phyloP scores from a whole-genome alignment of 2,329 filamentous ascomycete species.

The Paracamarosporium sp. region DNA sequence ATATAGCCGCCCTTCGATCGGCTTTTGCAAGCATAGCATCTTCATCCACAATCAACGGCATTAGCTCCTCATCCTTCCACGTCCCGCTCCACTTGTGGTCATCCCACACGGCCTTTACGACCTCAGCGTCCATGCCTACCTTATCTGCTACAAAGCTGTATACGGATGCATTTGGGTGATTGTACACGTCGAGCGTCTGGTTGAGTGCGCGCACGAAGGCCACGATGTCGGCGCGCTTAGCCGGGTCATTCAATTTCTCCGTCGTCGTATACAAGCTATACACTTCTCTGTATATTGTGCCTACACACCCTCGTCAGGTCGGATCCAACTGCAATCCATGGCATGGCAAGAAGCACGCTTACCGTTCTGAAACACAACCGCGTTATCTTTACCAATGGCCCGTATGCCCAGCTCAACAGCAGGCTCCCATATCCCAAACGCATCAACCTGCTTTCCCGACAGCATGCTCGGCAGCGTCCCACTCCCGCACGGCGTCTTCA shows the following conservation, averaged over 20 bases:
- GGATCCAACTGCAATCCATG: neutral
- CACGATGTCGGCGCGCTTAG: conserved; percentile 29
- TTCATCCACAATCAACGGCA: conserved; percentile 31
- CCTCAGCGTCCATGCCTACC: conserved; percentile 21
- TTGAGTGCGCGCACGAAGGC: conserved; percentile 32
- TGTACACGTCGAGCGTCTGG: conserved; percentile 26
- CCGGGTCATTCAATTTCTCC: conserved; percentile 24
- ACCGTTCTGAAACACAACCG: conserved; percentile 28
- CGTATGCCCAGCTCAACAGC: conserved; percentile 27
- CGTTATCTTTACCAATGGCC: conserved; percentile 21
- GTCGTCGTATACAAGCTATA: conserved; percentile 32
- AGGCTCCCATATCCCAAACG: conserved; percentile 36
- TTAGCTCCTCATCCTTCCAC: conserved; percentile 20
- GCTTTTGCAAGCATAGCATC: conserved; percentile 28
- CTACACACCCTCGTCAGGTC: neutral
- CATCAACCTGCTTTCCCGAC: conserved; percentile 22
- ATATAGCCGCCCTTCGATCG: conserved; percentile 19
- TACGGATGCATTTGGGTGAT: conserved; percentile 19
- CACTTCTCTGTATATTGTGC: conserved; percentile 30
- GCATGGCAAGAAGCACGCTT: neutral
- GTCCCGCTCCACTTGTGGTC: conserved; percentile 31
- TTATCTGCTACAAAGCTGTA: conserved; percentile 23
- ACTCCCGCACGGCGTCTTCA: conserved; percentile 26
- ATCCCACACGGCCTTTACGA: conserved; percentile 30
- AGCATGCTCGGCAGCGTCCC: conserved; percentile 26